Percentiles rank a stretch among this genome's conserved stretches.
Evolutionary conservation across 805 yeast genomes (phyloP).

Genomic region (Starmerella roubikii): DNA sequence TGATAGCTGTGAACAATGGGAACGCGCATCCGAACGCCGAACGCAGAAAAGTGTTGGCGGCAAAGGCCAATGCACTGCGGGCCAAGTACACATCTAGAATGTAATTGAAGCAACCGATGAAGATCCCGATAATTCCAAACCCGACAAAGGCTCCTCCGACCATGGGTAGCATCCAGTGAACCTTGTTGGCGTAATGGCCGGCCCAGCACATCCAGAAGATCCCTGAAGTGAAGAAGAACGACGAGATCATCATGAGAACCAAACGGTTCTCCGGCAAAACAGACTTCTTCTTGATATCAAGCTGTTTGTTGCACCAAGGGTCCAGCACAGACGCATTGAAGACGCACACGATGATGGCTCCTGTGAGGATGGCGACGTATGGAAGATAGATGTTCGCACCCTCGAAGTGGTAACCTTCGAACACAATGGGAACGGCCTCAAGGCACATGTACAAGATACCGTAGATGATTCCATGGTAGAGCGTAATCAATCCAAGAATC

Average conservation of each 20-base stretch:
- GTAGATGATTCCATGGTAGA: conserved; percentile 31
- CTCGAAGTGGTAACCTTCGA: conserved; percentile 44
- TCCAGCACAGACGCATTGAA: conserved; percentile 42
- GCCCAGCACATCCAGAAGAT: conserved; percentile 83
- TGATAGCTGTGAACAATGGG: conserved; percentile 57
- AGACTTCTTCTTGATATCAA: conserved; percentile 36
- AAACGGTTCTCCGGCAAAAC: conserved; percentile 72
- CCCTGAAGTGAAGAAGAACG: conserved; percentile 59
- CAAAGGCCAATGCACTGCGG: conserved; percentile 67
- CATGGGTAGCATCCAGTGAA: conserved; percentile 74
- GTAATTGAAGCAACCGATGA: conserved; percentile 57
- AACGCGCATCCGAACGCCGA: conserved; percentile 54
- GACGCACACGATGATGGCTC: conserved; percentile 46
- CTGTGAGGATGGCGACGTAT: conserved; percentile 65
- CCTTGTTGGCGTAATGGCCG: conserved; percentile 53
- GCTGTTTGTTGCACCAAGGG: conserved; percentile 34
- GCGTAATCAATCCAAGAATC: conserved; percentile 26
- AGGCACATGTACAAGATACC: conserved; percentile 31
- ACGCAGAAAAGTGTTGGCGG: conserved; percentile 60
- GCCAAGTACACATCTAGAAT: conserved; percentile 56
- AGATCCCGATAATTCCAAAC: conserved; percentile 52
- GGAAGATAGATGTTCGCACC: conserved; percentile 62
- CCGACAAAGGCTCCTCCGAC: conserved; percentile 52
- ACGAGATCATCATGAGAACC: conserved; percentile 61
- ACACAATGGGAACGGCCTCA: conserved; percentile 29